Evolutionary conservation across 805 yeast species (phyloP).

Genomic region (Lachancea lanzarotensis): DNA sequence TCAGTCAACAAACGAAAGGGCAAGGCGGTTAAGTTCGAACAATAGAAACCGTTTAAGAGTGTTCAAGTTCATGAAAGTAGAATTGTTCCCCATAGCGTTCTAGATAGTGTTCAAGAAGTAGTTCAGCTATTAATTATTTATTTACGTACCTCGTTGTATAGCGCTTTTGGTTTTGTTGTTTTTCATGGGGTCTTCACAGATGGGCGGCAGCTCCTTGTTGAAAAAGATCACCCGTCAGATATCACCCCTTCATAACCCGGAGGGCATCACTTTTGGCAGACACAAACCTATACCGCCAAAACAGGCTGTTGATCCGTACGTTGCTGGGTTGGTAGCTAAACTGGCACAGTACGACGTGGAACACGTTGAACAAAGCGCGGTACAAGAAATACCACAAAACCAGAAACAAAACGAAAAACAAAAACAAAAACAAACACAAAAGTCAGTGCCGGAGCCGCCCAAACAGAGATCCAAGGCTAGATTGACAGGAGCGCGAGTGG

Average conservation of each 20-base stretch:
- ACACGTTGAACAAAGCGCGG: slow-evolving; percentile 3
- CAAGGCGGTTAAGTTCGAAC: no score
- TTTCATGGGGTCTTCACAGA: not conserved
- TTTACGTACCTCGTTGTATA: no score
- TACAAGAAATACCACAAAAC: not conserved
- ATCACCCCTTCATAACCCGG: slow-evolving; percentile 9
- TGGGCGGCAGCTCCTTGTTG: slow-evolving; percentile 6
- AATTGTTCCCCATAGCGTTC: no score
- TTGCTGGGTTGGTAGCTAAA: not conserved
- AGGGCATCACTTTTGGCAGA: slow-evolving; percentile 8
- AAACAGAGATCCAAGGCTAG: slow-evolving; percentile 5
- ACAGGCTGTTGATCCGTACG: not conserved
- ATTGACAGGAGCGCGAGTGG: slow-evolving; percentile 4
- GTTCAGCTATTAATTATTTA: no score
- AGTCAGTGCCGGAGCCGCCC: not conserved
- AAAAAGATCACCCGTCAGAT: slow-evolving; percentile 6
- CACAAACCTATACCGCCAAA: not conserved
- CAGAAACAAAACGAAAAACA: not conserved
- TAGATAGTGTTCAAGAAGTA: no score
- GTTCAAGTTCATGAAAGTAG: no score
- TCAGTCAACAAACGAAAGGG: no score
- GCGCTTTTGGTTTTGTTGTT: no score
- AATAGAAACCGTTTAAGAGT: no score
- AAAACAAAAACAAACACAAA: not conserved
- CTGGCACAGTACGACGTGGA: slow-evolving; percentile 6